These are phyloP conservation scores for Huntiella moniliformis DNA, from an alignment of 2,329 filamentous ascomycete species.

Conservation along the genomic window DNA sequence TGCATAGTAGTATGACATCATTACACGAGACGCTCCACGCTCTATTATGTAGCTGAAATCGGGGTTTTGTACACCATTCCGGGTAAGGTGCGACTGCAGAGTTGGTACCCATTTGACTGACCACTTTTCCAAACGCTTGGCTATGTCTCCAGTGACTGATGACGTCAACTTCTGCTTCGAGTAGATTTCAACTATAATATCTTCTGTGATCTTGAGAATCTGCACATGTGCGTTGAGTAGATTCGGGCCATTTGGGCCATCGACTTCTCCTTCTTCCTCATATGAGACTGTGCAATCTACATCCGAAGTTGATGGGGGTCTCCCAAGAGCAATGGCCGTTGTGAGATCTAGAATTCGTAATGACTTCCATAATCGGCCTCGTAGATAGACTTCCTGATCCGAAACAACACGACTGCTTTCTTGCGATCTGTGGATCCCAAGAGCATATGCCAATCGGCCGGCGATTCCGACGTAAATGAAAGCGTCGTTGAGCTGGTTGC, in stretches of 20 bases:
- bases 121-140: constrained; percentile 29
- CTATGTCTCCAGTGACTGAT: constrained; percentile 34
- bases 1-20: constrained; percentile 36
- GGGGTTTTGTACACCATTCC: neutral
- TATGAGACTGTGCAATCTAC: constrained; percentile 36
- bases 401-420: constrained; percentile 33
- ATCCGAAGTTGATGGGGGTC: constrained; percentile 33
- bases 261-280: constrained; percentile 16
- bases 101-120: constrained; percentile 20
- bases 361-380: constrained; percentile 36
- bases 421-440: constrained; percentile 34
- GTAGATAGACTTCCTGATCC: constrained; percentile 21
- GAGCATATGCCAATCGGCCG: constrained; percentile 31
- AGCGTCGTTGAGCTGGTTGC: constrained; percentile 25
- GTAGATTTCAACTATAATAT: constrained; percentile 32
- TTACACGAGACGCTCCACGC: constrained; percentile 30
- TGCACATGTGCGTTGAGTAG: constrained; percentile 33
- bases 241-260: constrained; percentile 21
- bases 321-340: constrained; percentile 33
- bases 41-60: constrained; percentile 21
- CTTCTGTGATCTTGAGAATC: constrained; percentile 31
- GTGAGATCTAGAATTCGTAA: constrained; percentile 32
- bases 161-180: constrained; percentile 33
- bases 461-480: constrained; percentile 36
- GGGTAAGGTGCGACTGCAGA: neutral